Conservation (phyloP, 148 eudicot genomes). For the Rhododendron mucronatum region DNA sequence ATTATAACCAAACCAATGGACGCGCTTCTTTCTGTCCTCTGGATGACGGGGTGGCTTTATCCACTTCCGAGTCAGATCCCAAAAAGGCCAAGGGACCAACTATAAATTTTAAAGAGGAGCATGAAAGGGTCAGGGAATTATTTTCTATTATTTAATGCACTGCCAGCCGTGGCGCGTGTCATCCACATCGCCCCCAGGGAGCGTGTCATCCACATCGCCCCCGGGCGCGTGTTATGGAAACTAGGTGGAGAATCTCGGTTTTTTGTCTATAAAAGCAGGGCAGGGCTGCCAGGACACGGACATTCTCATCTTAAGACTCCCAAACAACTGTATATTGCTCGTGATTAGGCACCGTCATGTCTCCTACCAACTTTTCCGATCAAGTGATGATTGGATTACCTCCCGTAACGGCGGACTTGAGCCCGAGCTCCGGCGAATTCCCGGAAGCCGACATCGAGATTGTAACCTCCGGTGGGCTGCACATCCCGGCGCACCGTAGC, state of each 20-base stretch:
- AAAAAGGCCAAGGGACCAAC: not conserved
- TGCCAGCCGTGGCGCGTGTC: not conserved
- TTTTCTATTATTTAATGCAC: not conserved
- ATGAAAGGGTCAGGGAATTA: not conserved
- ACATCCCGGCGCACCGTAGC: conserved; percentile 63
- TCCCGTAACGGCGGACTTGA: conserved; percentile 9
- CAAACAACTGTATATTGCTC: not conserved
- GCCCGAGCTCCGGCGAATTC: conserved; percentile 18
- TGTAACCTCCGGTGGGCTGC: conserved; percentile 53
- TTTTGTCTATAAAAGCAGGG: not conserved
- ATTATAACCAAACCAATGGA: not conserved
- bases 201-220: not conserved
- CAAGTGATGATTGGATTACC: not conserved
- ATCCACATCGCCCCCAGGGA: not conserved
- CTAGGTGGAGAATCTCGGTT: not conserved
- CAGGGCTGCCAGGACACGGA: not conserved
- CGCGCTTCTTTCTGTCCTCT: not conserved
- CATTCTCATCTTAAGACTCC: too few relatives aligned
- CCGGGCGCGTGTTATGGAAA: not conserved
- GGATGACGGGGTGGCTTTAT: not conserved
- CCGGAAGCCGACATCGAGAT: conserved; percentile 37
- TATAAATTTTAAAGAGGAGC: too few relatives aligned
- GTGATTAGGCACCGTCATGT: conserved; percentile 7
- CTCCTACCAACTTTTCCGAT: conserved; percentile 10
- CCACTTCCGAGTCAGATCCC: not conserved